These are phyloP conservation scores for Athelia sp. DNA, from an alignment of 1,284 basidiomycete genomes.

Conservation along the genomic window DNA sequence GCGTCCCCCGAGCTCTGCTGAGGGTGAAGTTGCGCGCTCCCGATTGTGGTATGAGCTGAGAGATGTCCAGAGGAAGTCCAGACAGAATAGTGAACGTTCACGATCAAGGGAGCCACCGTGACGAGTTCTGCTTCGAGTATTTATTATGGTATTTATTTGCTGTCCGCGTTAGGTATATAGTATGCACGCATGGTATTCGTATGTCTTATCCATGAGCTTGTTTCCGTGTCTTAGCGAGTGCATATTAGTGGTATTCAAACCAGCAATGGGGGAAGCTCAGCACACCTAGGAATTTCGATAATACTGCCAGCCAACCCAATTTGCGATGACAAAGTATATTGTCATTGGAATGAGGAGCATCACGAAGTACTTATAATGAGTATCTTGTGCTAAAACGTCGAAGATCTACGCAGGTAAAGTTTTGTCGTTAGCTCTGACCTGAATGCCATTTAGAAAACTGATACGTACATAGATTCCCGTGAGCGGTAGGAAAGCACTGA, in stretches of 20 bases:
- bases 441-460: neutral
- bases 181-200: neutral
- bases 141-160: slow-evolving; percentile 11
- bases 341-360: slow-evolving; percentile 77
- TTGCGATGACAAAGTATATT: slow-evolving; percentile 88
- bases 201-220: neutral
- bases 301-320: slow-evolving; percentile 97
- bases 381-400: slow-evolving; percentile 60
- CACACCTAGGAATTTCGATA: slow-evolving; percentile 71
- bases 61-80: slow-evolving; percentile 43
- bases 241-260: no score
- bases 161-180: neutral
- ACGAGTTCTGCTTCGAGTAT: slow-evolving; percentile 14
- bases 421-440: slow-evolving; percentile 8
- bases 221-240: no score
- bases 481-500: slow-evolving; percentile 59
- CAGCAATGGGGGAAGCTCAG: no score
- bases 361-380: slow-evolving; percentile 86
- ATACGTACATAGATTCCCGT: slow-evolving; percentile 44
- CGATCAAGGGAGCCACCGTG: slow-evolving; percentile 30
- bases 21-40: slow-evolving; percentile 33
- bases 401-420: slow-evolving; percentile 49
- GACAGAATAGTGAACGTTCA: slow-evolving; percentile 37
- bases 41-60: slow-evolving; percentile 57
- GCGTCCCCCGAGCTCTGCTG: slow-evolving; percentile 19